Evolutionary conservation across 441 rosid species (phyloP).

Genomic region (Adansonia gregorii): DNA sequence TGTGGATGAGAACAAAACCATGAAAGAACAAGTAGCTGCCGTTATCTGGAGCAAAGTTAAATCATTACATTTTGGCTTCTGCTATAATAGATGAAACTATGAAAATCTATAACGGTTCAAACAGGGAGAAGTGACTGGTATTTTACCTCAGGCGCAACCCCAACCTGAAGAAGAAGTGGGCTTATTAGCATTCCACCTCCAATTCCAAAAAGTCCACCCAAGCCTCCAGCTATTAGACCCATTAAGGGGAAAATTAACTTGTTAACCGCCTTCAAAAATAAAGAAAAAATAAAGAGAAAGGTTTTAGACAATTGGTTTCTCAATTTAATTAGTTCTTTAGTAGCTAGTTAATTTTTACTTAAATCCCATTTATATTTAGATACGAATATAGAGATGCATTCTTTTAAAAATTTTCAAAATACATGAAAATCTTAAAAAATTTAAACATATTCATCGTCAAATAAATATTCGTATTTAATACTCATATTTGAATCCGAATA

Average conservation of each 20-base stretch:
- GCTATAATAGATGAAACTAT: not conserved
- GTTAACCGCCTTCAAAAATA: constrained; percentile 46
- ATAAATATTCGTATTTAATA: no score
- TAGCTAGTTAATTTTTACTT: not conserved
- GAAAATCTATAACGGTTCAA: not conserved
- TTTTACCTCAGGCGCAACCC: constrained; percentile 75
- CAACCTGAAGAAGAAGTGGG: constrained; percentile 88
- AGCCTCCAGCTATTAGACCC: constrained; percentile 77
- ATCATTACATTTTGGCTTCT: not conserved
- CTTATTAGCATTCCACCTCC: constrained; percentile 97
- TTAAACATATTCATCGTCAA: no score
- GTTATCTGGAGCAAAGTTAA: constrained; percentile 51
- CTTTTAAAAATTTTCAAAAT: no score
- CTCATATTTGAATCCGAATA: no score
- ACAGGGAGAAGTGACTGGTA: not conserved
- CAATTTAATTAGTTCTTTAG: not conserved
- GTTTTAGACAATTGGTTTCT: not conserved
- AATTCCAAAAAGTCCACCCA: constrained; percentile 88
- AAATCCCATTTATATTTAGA: no score
- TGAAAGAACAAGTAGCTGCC: constrained; percentile 90
- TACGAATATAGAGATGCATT: no score
- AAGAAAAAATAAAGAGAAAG: not conserved
- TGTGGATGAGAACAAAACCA: constrained; percentile 92
- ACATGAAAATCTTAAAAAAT: no score
- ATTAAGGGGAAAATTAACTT: constrained; percentile 62